phyloP scores from a whole-genome alignment of 306 rosid species.

The Lathyrus tuberosus region DNA sequence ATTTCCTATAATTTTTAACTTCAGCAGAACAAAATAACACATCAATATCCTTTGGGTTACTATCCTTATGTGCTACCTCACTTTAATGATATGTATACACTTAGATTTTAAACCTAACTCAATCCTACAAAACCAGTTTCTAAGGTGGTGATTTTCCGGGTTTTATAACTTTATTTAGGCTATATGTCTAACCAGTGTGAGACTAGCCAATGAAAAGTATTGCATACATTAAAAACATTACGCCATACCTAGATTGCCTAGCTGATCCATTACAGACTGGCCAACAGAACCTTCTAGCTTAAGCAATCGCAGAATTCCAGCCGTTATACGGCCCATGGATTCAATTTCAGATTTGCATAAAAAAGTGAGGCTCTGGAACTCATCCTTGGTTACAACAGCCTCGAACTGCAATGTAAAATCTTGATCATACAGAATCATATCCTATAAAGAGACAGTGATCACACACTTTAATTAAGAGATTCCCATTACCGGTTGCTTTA shows the following conservation, averaged over 20 bases:
- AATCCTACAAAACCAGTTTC: neutral
- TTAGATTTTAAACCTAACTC: neutral
- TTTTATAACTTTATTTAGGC: neutral
- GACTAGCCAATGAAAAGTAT: constrained; percentile 3
- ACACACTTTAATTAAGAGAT: constrained; percentile 31
- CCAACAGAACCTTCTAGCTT: constrained; percentile 89
- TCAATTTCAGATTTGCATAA: constrained; percentile 92
- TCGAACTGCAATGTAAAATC: constrained; percentile 62
- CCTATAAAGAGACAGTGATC: constrained; percentile 15
- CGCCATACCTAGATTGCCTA: constrained; percentile 78
- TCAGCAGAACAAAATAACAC: neutral
- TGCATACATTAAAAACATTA: constrained; percentile 12
- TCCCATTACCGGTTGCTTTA: constrained; percentile 70
- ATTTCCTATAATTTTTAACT: neutral
- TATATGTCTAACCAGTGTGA: neutral
- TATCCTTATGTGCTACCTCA: neutral
- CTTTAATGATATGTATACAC: neutral
- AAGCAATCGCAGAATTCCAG: constrained; percentile 74
- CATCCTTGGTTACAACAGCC: constrained; percentile 79
- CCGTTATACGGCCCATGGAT: constrained; percentile 87
- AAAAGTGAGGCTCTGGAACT: constrained; percentile 73
- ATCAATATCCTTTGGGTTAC: neutral
- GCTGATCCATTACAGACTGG: constrained; percentile 77
- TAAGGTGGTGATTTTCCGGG: neutral
- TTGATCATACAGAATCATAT: constrained; percentile 36